Conservation (phyloP, 2,329 filamentous ascomycete species). For the Teratosphaeria nubilosa region DNA sequence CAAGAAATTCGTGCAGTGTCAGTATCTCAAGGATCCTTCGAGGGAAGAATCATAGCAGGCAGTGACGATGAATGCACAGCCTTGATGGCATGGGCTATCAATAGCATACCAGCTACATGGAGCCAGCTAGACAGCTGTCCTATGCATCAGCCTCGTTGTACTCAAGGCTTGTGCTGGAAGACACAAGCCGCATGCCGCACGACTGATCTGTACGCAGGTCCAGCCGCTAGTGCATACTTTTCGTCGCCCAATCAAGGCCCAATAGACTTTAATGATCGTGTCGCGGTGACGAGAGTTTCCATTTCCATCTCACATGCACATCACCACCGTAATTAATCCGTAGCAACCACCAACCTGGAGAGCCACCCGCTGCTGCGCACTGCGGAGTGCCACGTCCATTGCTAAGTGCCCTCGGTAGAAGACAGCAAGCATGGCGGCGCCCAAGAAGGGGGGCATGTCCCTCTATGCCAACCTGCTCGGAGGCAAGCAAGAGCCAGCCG, state of each 20-base stretch:
- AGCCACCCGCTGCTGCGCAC: neutral
- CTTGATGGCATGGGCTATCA: neutral
- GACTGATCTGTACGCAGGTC: neutral
- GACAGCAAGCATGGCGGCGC: slow-evolving; percentile 11
- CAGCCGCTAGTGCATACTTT: neutral
- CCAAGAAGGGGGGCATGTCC: slow-evolving; percentile 18
- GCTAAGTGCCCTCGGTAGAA: neutral
- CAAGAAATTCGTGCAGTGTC: neutral
- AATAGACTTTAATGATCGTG: neutral
- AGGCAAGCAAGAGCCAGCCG: slow-evolving; percentile 32
- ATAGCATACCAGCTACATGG: neutral
- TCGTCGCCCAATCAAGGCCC: neutral
- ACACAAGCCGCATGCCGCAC: neutral
- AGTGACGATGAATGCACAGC: neutral
- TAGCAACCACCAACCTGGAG: neutral
- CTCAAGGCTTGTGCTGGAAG: neutral
- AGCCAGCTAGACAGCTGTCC: no score
- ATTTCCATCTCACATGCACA: neutral
- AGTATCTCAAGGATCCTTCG: no score
- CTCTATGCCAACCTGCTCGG: slow-evolving; percentile 73
- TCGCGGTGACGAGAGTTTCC: neutral
- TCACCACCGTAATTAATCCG: neutral
- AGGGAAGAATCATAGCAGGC: neutral
- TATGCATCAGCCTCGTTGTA: neutral
- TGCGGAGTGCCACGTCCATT: neutral